Percentiles rank a stretch among this genome's conserved stretches.
These are phyloP conservation scores for Scytalidium lignicola DNA, from an alignment of 2,329 filamentous ascomycete species.

Conservation along the genomic window DNA sequence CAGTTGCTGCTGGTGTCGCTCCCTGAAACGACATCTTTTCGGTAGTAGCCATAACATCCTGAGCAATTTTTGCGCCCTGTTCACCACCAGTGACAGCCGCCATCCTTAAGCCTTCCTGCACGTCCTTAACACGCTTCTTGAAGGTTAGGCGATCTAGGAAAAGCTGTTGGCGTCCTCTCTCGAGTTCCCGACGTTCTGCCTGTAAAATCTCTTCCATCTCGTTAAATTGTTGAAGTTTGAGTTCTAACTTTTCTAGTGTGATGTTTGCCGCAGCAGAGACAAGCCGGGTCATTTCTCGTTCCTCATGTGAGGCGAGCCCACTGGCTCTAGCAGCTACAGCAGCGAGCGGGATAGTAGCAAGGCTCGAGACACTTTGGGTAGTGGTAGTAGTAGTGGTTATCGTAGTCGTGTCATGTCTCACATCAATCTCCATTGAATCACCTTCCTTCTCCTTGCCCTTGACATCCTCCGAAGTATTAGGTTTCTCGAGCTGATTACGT, in stretches of 20 bases:
- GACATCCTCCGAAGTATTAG: slow-evolving; percentile 48
- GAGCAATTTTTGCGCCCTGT: slow-evolving; percentile 28
- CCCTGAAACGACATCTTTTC: slow-evolving; percentile 51
- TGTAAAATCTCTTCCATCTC: slow-evolving; percentile 92
- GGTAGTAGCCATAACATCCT: slow-evolving; percentile 24
- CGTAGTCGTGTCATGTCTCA: slow-evolving; percentile 41
- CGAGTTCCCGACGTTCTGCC: slow-evolving; percentile 86
- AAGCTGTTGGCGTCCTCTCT: slow-evolving; percentile 85
- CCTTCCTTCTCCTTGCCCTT: slow-evolving; percentile 45
- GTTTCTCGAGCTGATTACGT: slow-evolving; percentile 69
- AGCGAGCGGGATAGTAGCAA: slow-evolving; percentile 78
- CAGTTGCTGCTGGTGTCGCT: slow-evolving; percentile 29
- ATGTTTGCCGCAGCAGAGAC: slow-evolving; percentile 90
- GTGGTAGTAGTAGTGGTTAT: slow-evolving; percentile 42
- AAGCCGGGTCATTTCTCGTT: slow-evolving; percentile 91
- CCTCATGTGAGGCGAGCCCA: slow-evolving; percentile 89
- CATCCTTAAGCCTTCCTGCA: slow-evolving; percentile 67
- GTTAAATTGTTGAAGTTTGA: slow-evolving; percentile 93
- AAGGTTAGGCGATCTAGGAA: slow-evolving; percentile 90
- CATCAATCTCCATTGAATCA: slow-evolving; percentile 62
- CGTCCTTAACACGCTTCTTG: slow-evolving; percentile 78
- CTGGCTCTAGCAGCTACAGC: slow-evolving; percentile 80
- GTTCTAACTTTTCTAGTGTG: slow-evolving; percentile 89
- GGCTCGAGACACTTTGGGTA: slow-evolving; percentile 42
- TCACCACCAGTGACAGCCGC: slow-evolving; percentile 33